Conservation (phyloP, 2,329 filamentous ascomycete genomes). For the Simplicillium sp. region DNA sequence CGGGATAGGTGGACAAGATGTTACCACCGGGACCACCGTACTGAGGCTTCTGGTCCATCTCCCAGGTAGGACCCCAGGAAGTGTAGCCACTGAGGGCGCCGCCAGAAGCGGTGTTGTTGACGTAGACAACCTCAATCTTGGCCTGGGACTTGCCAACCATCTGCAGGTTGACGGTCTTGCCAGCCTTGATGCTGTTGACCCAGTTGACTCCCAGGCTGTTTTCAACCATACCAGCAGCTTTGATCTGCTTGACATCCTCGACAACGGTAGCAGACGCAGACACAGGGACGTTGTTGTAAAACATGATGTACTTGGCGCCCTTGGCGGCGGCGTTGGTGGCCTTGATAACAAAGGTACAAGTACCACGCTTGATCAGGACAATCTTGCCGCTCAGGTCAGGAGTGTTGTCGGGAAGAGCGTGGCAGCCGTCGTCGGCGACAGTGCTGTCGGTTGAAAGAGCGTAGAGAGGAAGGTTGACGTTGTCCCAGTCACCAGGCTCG, state of each 20-base stretch:
- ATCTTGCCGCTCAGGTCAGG: slow-evolving; percentile 48
- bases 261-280: slow-evolving; percentile 25
- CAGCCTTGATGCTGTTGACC: slow-evolving; percentile 31
- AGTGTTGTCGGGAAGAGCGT: slow-evolving; percentile 20
- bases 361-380: slow-evolving; percentile 50
- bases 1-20: slow-evolving; percentile 49
- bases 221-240: slow-evolving; percentile 31
- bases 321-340: slow-evolving; percentile 38
- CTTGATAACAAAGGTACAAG: slow-evolving; percentile 46
- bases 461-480: slow-evolving; percentile 39
- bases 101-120: slow-evolving; percentile 32
- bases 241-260: slow-evolving; percentile 17
- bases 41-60: slow-evolving; percentile 47
- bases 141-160: slow-evolving; percentile 29
- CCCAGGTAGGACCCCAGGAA: slow-evolving; percentile 53
- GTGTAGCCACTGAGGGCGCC: slow-evolving; percentile 44
- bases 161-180: slow-evolving; percentile 30
- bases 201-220: slow-evolving; percentile 31
- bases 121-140: slow-evolving; percentile 20
- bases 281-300: slow-evolving; percentile 45
- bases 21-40: slow-evolving; percentile 45
- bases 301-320: slow-evolving; percentile 51
- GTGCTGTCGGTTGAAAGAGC: slow-evolving; percentile 36
- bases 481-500: slow-evolving; percentile 29
- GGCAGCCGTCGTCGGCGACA: slow-evolving; percentile 7